These are phyloP conservation scores for Lyophyllum decastes DNA, from an alignment of 768 basidiomycete genomes.

Conservation along the genomic window DNA sequence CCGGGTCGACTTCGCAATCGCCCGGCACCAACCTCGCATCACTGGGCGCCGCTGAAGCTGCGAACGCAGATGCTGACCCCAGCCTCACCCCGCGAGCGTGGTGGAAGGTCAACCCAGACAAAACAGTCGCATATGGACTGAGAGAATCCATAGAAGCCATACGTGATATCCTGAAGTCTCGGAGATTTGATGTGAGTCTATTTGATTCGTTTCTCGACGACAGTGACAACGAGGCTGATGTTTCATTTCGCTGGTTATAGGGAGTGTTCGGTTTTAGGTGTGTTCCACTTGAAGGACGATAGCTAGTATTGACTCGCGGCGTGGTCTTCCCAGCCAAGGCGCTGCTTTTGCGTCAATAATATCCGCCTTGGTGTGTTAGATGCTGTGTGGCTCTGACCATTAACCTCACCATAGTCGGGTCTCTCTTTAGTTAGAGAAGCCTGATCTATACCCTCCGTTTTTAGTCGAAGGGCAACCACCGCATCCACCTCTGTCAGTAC, in stretches of 20 bases:
- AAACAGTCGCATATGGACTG: constrained; percentile 54
- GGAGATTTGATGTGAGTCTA: constrained; percentile 65
- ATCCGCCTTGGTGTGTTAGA: constrained; percentile 59
- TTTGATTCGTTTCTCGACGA: constrained; percentile 6
- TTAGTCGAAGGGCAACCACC: constrained; percentile 62
- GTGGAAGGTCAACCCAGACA: constrained; percentile 62
- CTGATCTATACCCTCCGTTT: constrained; percentile 54
- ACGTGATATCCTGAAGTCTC: constrained; percentile 55
- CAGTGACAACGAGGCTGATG: constrained; percentile 8
- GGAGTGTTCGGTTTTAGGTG: constrained; percentile 84
- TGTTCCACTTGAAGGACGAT: background rate
- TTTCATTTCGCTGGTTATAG: constrained; percentile 33
- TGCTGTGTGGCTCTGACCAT: background rate
- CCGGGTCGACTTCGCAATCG: constrained; percentile 26
- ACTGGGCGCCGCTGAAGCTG: constrained; percentile 39
- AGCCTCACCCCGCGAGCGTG: constrained; percentile 64
- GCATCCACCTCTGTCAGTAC: constrained; percentile 73
- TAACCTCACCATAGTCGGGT: background rate
- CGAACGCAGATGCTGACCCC: constrained; percentile 44
- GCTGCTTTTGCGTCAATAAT: constrained; percentile 74
- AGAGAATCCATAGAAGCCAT: constrained; percentile 57
- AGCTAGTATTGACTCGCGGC: background rate
- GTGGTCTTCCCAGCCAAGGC: constrained; percentile 57
- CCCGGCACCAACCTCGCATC: constrained; percentile 23
- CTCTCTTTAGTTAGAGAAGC: constrained; percentile 38